Percentiles rank a stretch among this genome's conserved stretches.
Evolutionary conservation across 768 basidiomycete species (phyloP).

Genomic region (Lactarius akahatsu): DNA sequence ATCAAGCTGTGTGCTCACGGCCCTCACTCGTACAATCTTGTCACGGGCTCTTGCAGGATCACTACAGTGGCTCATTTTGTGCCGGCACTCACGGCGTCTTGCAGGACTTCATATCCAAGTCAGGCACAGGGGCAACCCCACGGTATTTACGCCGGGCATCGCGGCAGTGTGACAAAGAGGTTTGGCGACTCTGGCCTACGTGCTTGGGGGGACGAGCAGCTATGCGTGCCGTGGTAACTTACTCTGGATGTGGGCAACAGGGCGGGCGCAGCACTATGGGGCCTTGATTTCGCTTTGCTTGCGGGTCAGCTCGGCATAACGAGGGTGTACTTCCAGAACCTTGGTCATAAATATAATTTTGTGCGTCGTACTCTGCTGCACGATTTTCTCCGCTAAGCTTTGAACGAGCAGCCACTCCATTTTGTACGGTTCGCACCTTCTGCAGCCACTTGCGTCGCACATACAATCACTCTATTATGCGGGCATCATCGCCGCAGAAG

Average conservation of each 20-base stretch:
- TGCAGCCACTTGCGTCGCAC: constrained; percentile 53
- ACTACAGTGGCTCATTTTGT: constrained; percentile 62
- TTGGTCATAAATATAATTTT: constrained; percentile 71
- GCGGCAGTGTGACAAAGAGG: constrained; percentile 45
- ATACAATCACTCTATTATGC: constrained; percentile 68
- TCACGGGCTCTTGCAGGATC: constrained; percentile 51
- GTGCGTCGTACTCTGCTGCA: constrained; percentile 34
- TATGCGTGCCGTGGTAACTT: constrained; percentile 40
- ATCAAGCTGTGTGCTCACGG: constrained; percentile 46
- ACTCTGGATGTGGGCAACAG: constrained; percentile 61
- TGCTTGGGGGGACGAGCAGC: constrained; percentile 47
- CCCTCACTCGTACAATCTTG: not conserved
- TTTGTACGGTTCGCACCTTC: constrained; percentile 51
- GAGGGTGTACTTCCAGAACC: constrained; percentile 60
- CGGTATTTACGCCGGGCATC: constrained; percentile 53
- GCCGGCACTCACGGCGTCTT: constrained; percentile 51
- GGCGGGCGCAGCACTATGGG: constrained; percentile 70
- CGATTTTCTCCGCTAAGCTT: no score
- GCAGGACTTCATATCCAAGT: constrained; percentile 67
- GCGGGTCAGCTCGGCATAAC: constrained; percentile 56
- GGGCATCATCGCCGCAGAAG: constrained; percentile 58
- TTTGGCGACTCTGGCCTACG: constrained; percentile 55
- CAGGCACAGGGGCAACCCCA: constrained; percentile 53
- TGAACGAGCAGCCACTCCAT: constrained; percentile 48
- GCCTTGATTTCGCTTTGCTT: constrained; percentile 62